A percentile compares a stretch with the other conserved stretches of the same genome.
Evolutionary conservation across 2,329 filamentous ascomycete species (phyloP).

Genomic region (Colletotrichum costaricense): DNA sequence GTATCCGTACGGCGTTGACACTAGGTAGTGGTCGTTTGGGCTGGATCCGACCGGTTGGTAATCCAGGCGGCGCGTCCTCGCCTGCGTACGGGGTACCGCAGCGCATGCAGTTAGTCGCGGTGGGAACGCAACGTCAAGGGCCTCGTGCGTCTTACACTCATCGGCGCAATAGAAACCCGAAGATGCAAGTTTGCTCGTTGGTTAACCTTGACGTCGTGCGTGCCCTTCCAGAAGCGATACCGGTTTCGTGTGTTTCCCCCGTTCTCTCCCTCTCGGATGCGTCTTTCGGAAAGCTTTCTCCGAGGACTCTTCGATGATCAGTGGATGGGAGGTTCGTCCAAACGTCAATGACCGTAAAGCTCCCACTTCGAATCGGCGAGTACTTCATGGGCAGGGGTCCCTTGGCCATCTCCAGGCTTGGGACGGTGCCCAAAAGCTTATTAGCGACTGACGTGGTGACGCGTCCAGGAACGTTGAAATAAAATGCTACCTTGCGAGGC

Average conservation of each 20-base stretch:
- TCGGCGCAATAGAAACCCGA: background rate
- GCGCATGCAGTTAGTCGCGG: background rate
- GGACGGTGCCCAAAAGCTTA: constrained; percentile 7
- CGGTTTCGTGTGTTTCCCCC: background rate
- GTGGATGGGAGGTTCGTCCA: background rate
- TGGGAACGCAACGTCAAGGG: background rate
- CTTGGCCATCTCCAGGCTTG: background rate
- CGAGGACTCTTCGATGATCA: background rate
- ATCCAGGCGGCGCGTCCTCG: background rate
- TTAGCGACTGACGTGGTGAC: constrained; percentile 1
- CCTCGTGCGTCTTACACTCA: background rate
- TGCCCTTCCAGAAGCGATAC: background rate
- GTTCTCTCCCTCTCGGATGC: too few relatives aligned
- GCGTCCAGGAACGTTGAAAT: background rate
- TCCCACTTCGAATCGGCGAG: background rate
- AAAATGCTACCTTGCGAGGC: background rate
- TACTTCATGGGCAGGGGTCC: background rate
- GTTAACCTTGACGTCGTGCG: background rate
- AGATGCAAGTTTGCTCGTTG: background rate
- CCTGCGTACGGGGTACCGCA: background rate
- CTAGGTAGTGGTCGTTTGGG: constrained; percentile 3
- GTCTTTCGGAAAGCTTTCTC: too few relatives aligned
- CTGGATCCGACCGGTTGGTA: background rate
- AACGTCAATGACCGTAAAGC: background rate
- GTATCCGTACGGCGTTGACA: background rate